Evolutionary conservation across 371 early-diverging fungal species (phyloP).

Genomic region (Basidiobolus meristosporus): DNA sequence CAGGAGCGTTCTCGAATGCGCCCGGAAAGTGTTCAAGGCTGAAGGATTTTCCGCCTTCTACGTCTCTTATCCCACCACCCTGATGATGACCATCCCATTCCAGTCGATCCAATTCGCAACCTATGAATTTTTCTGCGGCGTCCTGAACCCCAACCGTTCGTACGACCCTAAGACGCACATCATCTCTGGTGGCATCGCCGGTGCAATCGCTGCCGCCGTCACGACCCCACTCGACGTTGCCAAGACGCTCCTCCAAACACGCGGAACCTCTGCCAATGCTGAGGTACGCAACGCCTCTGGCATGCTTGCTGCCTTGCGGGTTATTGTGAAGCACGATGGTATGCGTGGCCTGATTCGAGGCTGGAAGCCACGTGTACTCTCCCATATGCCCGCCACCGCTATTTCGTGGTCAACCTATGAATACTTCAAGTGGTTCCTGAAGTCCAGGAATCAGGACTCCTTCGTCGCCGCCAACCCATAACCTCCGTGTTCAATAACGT

Average conservation of each 20-base stretch:
- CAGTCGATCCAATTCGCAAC: conserved; percentile 77
- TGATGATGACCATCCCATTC: conserved; percentile 80
- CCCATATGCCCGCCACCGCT: conserved; percentile 84
- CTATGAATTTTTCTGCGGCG: conserved; percentile 63
- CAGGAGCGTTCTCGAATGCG: conserved; percentile 40
- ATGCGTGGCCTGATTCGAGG: conserved; percentile 65
- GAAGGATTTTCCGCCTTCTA: conserved; percentile 81
- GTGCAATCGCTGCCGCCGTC: conserved; percentile 71
- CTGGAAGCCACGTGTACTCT: conserved; percentile 57
- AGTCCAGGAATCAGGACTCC: conserved; percentile 2
- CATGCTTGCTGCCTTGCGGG: conserved; percentile 37
- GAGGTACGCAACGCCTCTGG: conserved; percentile 49
- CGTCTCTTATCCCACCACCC: conserved; percentile 78
- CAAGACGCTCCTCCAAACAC: conserved; percentile 83
- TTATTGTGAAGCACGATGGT: conserved; percentile 63
- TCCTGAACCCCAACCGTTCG: conserved; percentile 45
- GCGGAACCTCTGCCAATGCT: conserved; percentile 48
- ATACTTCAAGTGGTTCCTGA: conserved; percentile 60
- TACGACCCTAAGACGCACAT: conserved; percentile 80
- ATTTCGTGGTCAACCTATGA: conserved; percentile 88
- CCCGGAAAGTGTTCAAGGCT: conserved; percentile 24
- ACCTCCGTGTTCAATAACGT: too few relatives aligned
- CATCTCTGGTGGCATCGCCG: conserved; percentile 75
- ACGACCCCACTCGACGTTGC: conserved; percentile 88
- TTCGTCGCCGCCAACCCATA: too few relatives aligned